Percentiles rank a stretch among this genome's conserved stretches.
These are phyloP conservation scores for Glonium stellatum DNA, from an alignment of 495 filamentous ascomycete species.

Conservation along the genomic window DNA sequence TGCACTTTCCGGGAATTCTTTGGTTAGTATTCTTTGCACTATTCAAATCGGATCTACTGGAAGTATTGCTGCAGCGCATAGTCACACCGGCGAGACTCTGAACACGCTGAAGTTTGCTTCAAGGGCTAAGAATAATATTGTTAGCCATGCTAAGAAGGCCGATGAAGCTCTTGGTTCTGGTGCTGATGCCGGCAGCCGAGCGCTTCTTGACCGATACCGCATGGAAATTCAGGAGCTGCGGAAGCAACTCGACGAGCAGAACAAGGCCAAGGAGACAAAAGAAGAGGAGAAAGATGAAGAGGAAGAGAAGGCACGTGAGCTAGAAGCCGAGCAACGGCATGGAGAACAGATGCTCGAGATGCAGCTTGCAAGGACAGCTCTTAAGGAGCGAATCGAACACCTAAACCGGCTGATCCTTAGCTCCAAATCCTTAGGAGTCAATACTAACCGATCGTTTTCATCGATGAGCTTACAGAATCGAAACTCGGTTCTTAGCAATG, in stretches of 20 bases:
- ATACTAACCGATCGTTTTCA: conserved; percentile 63
- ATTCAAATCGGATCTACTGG: conserved; percentile 70
- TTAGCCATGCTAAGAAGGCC: conserved; percentile 91
- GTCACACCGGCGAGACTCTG: conserved; percentile 77
- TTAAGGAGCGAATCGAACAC: conserved; percentile 97
- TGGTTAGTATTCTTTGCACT: conserved; percentile 95
- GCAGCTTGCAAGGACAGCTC: conserved; percentile 87
- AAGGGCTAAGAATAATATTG: conserved; percentile 93
- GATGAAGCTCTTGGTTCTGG: conserved; percentile 68
- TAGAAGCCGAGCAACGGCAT: conserved; percentile 75
- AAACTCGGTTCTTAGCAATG: conserved; percentile 47
- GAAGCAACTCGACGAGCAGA: conserved; percentile 68
- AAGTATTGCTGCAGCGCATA: conserved; percentile 52
- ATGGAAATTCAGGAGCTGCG: conserved; percentile 85
- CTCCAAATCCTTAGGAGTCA: conserved; percentile 92
- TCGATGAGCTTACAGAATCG: conserved; percentile 64
- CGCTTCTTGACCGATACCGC: conserved; percentile 85
- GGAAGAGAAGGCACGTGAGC: conserved; percentile 62
- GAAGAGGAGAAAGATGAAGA: conserved; percentile 57
- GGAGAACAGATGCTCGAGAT: conserved; percentile 98
- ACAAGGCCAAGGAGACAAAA: conserved; percentile 55
- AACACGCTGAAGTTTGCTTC: conserved; percentile 97
- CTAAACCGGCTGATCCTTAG: conserved; percentile 90
- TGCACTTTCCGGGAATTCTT: conserved; percentile 84
- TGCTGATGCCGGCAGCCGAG: conserved; percentile 74